A percentile compares a stretch with the other conserved stretches of the same genome.
Evolutionary conservation across 345 rosid genomes (phyloP).

Genomic region (Arabis alpina): DNA sequence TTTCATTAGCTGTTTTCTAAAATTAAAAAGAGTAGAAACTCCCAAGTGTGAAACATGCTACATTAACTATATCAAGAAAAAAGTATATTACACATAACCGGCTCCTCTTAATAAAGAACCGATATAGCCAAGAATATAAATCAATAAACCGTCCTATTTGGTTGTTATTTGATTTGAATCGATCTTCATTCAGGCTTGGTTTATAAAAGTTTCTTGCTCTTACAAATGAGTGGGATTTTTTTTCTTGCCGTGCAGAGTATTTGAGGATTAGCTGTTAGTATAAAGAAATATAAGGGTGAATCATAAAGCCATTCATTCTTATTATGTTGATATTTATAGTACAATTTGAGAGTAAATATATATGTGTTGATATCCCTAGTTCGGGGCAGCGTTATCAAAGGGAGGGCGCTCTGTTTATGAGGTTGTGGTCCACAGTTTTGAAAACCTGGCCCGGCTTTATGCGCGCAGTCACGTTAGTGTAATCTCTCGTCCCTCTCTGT

Average conservation of each 20-base stretch:
- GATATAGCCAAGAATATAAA: background rate
- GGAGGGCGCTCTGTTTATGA: too few species aligned
- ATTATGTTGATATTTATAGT: background rate
- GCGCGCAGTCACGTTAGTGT: too few species aligned
- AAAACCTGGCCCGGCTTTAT: too few species aligned
- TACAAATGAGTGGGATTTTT: background rate
- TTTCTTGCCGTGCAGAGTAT: background rate
- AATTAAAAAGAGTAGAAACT: background rate
- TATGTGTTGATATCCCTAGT: too few species aligned
- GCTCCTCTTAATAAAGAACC: too few species aligned
- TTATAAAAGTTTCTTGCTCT: background rate
- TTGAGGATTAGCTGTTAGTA: background rate
- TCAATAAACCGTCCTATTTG: background rate
- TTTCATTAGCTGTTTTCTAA: background rate
- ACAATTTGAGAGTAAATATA: too few species aligned
- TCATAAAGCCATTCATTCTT: background rate
- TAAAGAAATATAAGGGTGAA: background rate
- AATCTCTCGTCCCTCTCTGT: too few species aligned
- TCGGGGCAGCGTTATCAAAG: too few species aligned
- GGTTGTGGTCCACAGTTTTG: too few species aligned
- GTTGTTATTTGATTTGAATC: background rate
- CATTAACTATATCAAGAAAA: background rate
- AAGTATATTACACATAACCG: too few species aligned
- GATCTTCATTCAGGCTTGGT: background rate
- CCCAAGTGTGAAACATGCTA: background rate